These are phyloP conservation scores for Tylopilus cervinicoccineus DNA, from an alignment of 768 basidiomycete species.

Conservation along the genomic window DNA sequence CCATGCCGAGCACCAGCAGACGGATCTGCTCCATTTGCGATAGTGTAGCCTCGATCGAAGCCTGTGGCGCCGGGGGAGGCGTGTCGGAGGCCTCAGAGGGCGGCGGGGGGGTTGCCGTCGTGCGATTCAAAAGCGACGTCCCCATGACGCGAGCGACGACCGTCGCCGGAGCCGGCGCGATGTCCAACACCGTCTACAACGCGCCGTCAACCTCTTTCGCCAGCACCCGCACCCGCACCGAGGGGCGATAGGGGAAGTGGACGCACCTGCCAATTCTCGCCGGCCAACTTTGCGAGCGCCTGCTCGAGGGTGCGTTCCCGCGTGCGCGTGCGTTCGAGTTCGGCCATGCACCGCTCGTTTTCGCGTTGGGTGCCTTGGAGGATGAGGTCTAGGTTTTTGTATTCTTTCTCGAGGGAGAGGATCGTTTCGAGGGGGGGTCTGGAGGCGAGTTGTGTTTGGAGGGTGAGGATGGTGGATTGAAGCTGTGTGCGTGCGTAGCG, in stretches of 20 bases:
- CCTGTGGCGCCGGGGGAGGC: slow-evolving; percentile 17
- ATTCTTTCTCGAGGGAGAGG: slow-evolving; percentile 66
- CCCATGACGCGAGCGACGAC: slow-evolving; percentile 27
- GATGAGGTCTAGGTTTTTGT: slow-evolving; percentile 70
- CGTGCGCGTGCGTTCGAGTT: slow-evolving; percentile 66
- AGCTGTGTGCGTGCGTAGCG: slow-evolving; percentile 38
- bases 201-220: too few relatives aligned
- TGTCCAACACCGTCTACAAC: slow-evolving; percentile 34
- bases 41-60: slow-evolving; percentile 38
- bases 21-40: slow-evolving; percentile 69
- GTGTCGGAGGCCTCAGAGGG: slow-evolving; percentile 16
- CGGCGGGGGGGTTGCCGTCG: slow-evolving; percentile 15
- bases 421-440: slow-evolving; percentile 67
- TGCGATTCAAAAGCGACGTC: slow-evolving; percentile 25
- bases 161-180: slow-evolving; percentile 32
- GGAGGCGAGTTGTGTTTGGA: slow-evolving; percentile 62
- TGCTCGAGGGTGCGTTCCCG: slow-evolving; percentile 76
- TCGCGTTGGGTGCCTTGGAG: slow-evolving; percentile 80
- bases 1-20: slow-evolving; percentile 69
- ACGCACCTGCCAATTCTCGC: slow-evolving; percentile 79
- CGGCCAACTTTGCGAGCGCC: slow-evolving; percentile 64
- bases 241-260: too few relatives aligned
- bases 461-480: slow-evolving; percentile 53
- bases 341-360: slow-evolving; percentile 81
- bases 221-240: too few relatives aligned